phyloP scores from a whole-genome alignment of 169 alveolate species.

The Eimeria maxima region DNA sequence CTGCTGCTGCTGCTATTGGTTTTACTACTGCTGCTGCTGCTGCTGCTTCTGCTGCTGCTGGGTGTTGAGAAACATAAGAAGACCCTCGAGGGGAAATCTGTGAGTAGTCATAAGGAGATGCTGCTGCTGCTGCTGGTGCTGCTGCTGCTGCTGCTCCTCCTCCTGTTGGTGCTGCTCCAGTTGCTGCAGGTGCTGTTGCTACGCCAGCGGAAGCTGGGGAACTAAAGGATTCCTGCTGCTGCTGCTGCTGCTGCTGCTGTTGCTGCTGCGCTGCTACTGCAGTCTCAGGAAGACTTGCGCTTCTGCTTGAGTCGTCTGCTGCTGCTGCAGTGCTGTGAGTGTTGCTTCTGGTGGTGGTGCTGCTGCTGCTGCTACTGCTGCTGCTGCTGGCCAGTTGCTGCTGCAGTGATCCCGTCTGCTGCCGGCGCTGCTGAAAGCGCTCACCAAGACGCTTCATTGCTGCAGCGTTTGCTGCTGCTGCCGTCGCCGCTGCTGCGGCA shows the following conservation, averaged over 20 bases:
- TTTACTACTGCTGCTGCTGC: background rate
- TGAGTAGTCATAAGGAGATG: background rate
- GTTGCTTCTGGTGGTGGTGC: too few relatives aligned
- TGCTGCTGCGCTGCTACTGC: conserved; percentile 6
- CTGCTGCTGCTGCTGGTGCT: too few relatives aligned
- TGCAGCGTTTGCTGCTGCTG: conserved; percentile 14
- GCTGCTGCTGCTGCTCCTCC: too few relatives aligned
- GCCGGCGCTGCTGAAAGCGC: conserved; percentile 67
- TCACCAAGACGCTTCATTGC: conserved; percentile 37
- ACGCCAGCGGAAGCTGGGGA: background rate
- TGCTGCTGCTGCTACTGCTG: conserved; percentile 48
- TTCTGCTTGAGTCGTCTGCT: background rate
- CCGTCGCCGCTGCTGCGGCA: background rate
- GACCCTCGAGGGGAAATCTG: background rate
- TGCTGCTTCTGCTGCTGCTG: conserved; percentile 55
- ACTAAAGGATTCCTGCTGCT: background rate
- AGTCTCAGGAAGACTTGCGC: background rate
- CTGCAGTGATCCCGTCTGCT: conserved; percentile 29
- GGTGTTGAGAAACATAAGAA: background rate
- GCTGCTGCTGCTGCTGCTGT: conserved; percentile 51
- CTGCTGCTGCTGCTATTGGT: too few relatives aligned
- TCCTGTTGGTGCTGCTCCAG: too few relatives aligned
- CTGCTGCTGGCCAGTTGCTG: conserved; percentile 1
- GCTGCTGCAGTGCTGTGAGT: background rate
- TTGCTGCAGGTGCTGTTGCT: too few relatives aligned